Evolutionary conservation across 2,329 filamentous ascomycete species (phyloP).

Genomic region (Verticillium longisporum): DNA sequence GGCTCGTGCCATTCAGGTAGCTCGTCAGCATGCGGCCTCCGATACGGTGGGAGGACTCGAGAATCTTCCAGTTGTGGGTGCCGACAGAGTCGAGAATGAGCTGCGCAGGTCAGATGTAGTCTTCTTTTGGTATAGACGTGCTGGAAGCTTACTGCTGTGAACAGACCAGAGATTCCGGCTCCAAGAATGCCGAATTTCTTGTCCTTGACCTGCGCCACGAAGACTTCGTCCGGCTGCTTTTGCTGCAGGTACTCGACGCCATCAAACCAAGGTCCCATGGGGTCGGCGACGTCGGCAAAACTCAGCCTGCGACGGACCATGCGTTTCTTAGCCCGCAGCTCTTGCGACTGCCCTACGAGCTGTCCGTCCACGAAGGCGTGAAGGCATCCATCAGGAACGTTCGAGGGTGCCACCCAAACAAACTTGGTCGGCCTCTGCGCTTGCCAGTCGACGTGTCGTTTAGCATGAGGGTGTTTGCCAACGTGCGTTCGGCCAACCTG

Average conservation of each 20-base stretch:
- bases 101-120: not conserved
- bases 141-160: conserved; percentile 17
- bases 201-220: conserved; percentile 15
- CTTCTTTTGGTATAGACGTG: not conserved
- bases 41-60: conserved; percentile 31
- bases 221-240: conserved; percentile 15
- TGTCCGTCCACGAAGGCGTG: conserved; percentile 13
- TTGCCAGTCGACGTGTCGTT: conserved; percentile 13
- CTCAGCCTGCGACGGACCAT: conserved; percentile 3
- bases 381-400: conserved; percentile 10
- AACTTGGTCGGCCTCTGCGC: conserved; percentile 12
- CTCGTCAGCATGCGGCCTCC: conserved; percentile 35
- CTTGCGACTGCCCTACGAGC: conserved; percentile 13
- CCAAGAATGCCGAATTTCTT: conserved; percentile 26
- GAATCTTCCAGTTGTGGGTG: conserved; percentile 35
- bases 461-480: conserved; percentile 13
- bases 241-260: conserved; percentile 17
- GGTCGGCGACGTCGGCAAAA: conserved; percentile 11
- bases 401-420: conserved; percentile 13
- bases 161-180: conserved; percentile 26
- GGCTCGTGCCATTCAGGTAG: conserved; percentile 29
- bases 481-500: conserved; percentile 14
- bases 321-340: conserved; percentile 9
- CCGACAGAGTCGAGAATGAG: conserved; percentile 35
- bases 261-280: conserved; percentile 16